Conservation (phyloP, 768 basidiomycete genomes). For the Russula virescens region DNA sequence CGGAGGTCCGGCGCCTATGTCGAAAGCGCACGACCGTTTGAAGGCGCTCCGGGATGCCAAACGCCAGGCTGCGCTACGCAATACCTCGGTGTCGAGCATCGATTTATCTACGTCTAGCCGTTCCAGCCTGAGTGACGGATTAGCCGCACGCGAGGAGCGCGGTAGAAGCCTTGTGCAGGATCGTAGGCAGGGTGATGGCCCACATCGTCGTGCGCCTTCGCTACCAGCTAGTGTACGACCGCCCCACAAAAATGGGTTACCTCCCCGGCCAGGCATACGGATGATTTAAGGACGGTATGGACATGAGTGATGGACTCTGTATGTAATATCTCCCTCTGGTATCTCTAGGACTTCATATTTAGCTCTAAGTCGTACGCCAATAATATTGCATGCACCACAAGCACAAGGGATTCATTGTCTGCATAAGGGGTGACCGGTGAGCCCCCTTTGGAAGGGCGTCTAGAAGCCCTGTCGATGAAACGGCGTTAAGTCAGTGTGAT, state of each 20-base stretch:
- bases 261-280: constrained; percentile 1
- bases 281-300: constrained; percentile 2
- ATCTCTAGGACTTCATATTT: too few species aligned
- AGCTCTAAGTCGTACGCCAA: background rate
- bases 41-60: constrained; percentile 48
- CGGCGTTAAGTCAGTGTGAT: background rate
- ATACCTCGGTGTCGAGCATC: background rate
- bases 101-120: too few species aligned
- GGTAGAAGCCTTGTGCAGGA: background rate
- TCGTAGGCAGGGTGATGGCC: background rate
- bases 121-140: background rate
- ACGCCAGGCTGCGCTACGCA: constrained; percentile 30
- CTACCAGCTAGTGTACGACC: background rate
- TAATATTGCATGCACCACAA: background rate
- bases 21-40: constrained; percentile 42
- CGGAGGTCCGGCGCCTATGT: constrained; percentile 23
- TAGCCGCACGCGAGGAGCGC: background rate
- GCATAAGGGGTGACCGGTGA: background rate
- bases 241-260: background rate
- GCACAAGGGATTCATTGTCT: too few species aligned
- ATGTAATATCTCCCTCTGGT: too few species aligned
- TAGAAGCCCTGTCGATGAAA: background rate
- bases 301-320: too few species aligned
- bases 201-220: background rate
- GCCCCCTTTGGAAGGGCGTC: background rate